Base-by-base conservation (phyloP, 768 basidiomycete species). In the Collybia nuda region DNA sequence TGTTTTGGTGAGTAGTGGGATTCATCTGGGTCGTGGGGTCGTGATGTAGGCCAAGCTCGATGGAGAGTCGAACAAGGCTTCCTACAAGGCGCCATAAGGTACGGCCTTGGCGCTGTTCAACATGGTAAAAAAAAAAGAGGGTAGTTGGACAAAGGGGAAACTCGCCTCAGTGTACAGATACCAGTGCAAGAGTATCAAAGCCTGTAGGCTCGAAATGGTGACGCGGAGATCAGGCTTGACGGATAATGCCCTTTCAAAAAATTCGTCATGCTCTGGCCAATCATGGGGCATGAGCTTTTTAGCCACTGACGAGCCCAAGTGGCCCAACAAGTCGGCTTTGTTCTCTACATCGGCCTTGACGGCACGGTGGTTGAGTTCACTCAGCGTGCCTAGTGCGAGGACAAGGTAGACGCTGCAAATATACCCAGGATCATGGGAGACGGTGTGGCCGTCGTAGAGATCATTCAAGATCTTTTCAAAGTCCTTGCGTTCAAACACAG, bases 41-140 rank as follows among this genome's bases (percentile, higher is more conserved):
- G 58, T 93, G 91, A 56, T 93, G 92, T 40, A 93, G 73, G 21
- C 91, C 91, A 2, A 93, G 77, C 67, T 93, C 91, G 56, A 92
- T 83, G 14, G 88, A 79, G 9, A 93, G 76, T 4, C 90, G 84
- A 22, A 93, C 89, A 35, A 93, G 78, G 53, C 85, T 88, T 23
- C 91, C 91, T 47, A 90, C 90, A 14, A 93, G 81, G 47, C 91
- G 87, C 91, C 91, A 93, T 2, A 93, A 72, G 1, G 88, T 87
- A 55, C 90, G 82, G n/a, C 90, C 90, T 79, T 91, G 90, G 56
- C 90, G 84, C 90, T 93, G 59, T 18, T 43, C 28, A 56, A 42
- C 36, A 41, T 49, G 38, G 38, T 40, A 38, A 51, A 47, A 60
- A 57, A 38, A 51, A 47, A 60, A 57, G 15, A 53, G 17, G 43